These are phyloP conservation scores for Apiotrichum gracile DNA, from an alignment of 1,284 basidiomycete species.

Conservation along the genomic window DNA sequence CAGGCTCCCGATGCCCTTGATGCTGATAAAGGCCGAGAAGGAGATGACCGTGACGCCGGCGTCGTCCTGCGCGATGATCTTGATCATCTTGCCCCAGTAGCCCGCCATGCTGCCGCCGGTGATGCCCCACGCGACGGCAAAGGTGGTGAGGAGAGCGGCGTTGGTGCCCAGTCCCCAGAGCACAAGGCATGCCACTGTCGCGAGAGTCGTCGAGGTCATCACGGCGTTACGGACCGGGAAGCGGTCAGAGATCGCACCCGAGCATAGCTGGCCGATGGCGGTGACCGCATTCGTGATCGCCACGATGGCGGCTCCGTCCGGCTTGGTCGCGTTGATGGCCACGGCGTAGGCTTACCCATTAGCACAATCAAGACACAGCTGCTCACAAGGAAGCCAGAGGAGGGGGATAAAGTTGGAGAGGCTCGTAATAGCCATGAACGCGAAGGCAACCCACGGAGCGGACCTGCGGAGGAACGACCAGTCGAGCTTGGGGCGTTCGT, in stretches of 20 bases:
- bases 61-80: slow-evolving; percentile 36
- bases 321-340: slow-evolving; percentile 30
- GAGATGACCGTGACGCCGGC: slow-evolving; percentile 28
- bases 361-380: neutral
- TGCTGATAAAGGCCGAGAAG: slow-evolving; percentile 38
- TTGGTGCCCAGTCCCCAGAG: slow-evolving; percentile 45
- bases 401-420: slow-evolving; percentile 43
- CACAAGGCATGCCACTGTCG: slow-evolving; percentile 35
- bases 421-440: slow-evolving; percentile 34
- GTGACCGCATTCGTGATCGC: slow-evolving; percentile 43
- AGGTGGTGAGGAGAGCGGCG: slow-evolving; percentile 22
- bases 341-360: slow-evolving; percentile 31
- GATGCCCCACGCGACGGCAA: slow-evolving; percentile 31
- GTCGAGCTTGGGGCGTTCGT: slow-evolving; percentile 13
- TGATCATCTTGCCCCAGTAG: slow-evolving; percentile 35
- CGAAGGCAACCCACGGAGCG: slow-evolving; percentile 27
- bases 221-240: slow-evolving; percentile 30
- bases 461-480: slow-evolving; percentile 24
- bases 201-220: slow-evolving; percentile 30
- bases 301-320: slow-evolving; percentile 38
- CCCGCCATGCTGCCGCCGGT: slow-evolving; percentile 29
- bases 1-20: slow-evolving; percentile 37
- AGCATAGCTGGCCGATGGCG: slow-evolving; percentile 33
- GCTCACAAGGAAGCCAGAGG: slow-evolving; percentile 42
- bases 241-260: slow-evolving; percentile 40